Base-by-base conservation (phyloP, 805 yeast species). In the Saturnispora sekii region DNA sequence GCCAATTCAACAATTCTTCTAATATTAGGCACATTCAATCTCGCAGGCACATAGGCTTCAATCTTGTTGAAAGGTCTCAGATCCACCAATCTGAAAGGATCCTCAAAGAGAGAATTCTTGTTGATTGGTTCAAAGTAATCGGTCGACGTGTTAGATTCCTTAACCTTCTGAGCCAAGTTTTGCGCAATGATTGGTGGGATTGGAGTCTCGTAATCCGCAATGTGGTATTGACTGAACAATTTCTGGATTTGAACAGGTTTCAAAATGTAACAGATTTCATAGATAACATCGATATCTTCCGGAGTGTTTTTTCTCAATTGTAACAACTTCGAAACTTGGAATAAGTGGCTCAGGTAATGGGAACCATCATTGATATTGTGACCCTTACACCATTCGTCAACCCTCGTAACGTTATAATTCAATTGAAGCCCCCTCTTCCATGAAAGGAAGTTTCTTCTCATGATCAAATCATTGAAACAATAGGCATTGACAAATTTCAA, bases 341-440 rank as follows among this genome's bases (percentile, higher is more conserved):
- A 73, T 59, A 93, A 71, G 60, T 89, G 97, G 50, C 81, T 81
- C 60, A 93, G 73, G 58, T 87, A 80, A 33, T 80, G 77, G 4
- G 90, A 76, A 2, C 94, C 95, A 60, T 89, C 96, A 41, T 84
- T 83, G 50, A 93, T 77, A 43, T 84, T 89, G 62, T 90, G 96
- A 7, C 87, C 79, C 68, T 87, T 90, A 66, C 97, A 90, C 98
- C 98, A 93, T 67, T 93, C 99, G 64, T 88, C 97, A 56, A 93
- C 74, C 58, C 97, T 77, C 3, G 98, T 93, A 44, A 89, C 94
- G 63, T 93, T 93, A 68, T 93, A 93, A 63, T 88, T 93, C 66
- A 93, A 79, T 66, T 93, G 98, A 54, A 93, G 74, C 40, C 97
- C 97, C 61, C 98, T 82, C 69, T 90, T 93, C 98, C 98, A 93